Base-by-base conservation (phyloP, 1,284 basidiomycete species). In the Pseudomicrostroma phylloplanum region DNA sequence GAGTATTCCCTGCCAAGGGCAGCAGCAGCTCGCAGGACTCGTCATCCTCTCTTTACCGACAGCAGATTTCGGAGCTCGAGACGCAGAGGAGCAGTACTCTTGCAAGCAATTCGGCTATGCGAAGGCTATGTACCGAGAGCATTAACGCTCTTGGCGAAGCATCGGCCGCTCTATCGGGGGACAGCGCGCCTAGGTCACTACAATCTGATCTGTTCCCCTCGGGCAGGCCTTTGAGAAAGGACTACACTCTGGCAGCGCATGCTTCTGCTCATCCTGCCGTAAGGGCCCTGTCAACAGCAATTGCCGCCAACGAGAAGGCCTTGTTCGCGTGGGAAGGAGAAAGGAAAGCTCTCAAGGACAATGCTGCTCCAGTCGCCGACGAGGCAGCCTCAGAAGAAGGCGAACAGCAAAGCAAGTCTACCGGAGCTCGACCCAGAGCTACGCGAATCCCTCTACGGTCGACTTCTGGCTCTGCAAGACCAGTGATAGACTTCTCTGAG, bases 121-220 rank as follows among this genome's bases (percentile, higher is more conserved):
- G 51, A 23, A 19, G 51, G 13, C 51, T 54, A 2, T 54, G n/a
- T 19, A 54, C 51, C 2, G 51, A 54, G 51, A 26, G 21, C 6
- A 21, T 54, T 19, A 54, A 54, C 51, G 51, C 51, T 2, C 21
- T 54, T 25, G 13, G 13, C 25, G 51, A 54, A 19, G 13, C 26
- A 4, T 19, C 51, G 17, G 15, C 21, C 7, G 25, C 21, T 15
- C n/a, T 54, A 6, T 6, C 51, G 6, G 51, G 51, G 8, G 13
- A 21, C 13, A 25, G 7, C 21, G n/a, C 17, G 21, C 13, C 51
- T 7, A 17, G 51, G 17, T 19, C 51, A 13, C 21, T 54, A 15
- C 51, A 54, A 13, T 54, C 51, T 6, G 51, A 54, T 25, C 51
- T 54, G 15, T 54, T 54, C 25, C 51, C 51, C 4, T 15, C n/a